Percentiles rank a stretch among this genome's conserved stretches.
Conservation (phyloP, 1,139 yeast species). For the Geotrichum europaeum region DNA sequence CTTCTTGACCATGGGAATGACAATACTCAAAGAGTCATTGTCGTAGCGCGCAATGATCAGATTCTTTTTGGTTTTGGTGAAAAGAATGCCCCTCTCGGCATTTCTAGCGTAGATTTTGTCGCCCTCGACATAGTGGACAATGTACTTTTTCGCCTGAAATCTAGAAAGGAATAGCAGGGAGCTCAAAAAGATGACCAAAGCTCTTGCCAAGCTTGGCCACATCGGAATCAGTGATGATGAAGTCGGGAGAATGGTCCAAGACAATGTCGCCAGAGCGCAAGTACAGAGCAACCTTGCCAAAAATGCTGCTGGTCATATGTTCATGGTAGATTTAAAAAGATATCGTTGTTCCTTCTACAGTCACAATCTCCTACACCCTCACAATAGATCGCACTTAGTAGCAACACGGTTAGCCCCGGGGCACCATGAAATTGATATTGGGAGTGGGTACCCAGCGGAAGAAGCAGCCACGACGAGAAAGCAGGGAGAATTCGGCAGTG, state of each 20-base stretch:
- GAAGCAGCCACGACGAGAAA: conserved; percentile 11
- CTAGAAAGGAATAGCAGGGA: conserved; percentile 83
- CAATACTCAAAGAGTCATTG: too few species aligned
- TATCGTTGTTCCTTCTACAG: background rate
- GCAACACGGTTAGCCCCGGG: background rate
- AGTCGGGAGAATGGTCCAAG: conserved; percentile 83
- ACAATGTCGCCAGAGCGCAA: conserved; percentile 91
- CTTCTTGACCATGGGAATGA: conserved; percentile 87
- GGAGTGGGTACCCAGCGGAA: background rate
- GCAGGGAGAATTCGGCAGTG: background rate
- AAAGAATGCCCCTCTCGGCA: conserved; percentile 76
- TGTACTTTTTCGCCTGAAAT: conserved; percentile 80
- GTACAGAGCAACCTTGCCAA: conserved; percentile 88
- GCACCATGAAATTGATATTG: background rate
- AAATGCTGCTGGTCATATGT: conserved; percentile 74
- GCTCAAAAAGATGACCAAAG: conserved; percentile 66
- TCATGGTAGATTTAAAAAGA: conserved; percentile 74
- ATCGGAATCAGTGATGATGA: conserved; percentile 60
- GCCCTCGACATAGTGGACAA: conserved; percentile 82
- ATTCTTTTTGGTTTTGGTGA: conserved; percentile 91
- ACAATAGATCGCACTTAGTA: too few species aligned
- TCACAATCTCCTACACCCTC: background rate
- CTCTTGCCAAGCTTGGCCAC: conserved; percentile 70
- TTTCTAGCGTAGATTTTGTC: conserved; percentile 93
- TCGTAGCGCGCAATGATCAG: conserved; percentile 86